phyloP scores from a whole-genome alignment of 129 eudicot species.

The Cynara cardunculus region DNA sequence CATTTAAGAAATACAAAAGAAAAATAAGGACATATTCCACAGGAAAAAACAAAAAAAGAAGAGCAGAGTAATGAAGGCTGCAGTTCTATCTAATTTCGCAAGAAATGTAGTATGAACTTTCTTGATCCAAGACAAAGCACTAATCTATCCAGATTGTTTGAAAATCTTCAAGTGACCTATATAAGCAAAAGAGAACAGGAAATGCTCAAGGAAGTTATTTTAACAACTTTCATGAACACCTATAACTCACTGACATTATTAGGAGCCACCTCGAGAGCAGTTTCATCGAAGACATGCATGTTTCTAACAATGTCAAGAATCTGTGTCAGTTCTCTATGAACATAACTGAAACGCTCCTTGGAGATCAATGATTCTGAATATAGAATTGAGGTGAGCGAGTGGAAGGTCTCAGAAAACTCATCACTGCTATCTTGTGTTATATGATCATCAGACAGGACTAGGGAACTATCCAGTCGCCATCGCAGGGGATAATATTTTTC shows the following conservation, averaged over 20 bases:
- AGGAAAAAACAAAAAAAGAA: background rate
- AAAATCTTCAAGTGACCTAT: background rate
- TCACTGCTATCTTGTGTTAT: slow-evolving; percentile 34
- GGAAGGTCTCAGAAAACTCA: slow-evolving; percentile 53
- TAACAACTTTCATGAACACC: background rate
- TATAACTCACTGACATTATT: slow-evolving; percentile 36
- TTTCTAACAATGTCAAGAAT: slow-evolving; percentile 51
- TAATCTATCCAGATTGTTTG: background rate
- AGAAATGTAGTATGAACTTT: background rate
- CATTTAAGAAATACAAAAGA: background rate
- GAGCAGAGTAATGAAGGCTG: too few relatives aligned
- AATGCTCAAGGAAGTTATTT: too few relatives aligned
- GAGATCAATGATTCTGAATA: slow-evolving; percentile 56
- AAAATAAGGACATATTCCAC: background rate
- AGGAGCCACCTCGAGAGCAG: slow-evolving; percentile 32
- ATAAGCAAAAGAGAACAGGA: background rate
- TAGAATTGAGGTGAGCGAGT: slow-evolving; percentile 46
- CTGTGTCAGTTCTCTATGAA: slow-evolving; percentile 54
- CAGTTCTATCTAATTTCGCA: background rate
- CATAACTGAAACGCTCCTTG: slow-evolving; percentile 58
- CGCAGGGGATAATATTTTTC: slow-evolving; percentile 61
- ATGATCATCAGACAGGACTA: slow-evolving; percentile 41
- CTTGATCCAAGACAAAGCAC: background rate
- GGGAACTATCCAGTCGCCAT: slow-evolving; percentile 56
- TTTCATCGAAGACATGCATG: slow-evolving; percentile 54